Evolutionary conservation across 495 filamentous ascomycete genomes (phyloP).

Genomic region (Friedmanniomyces endolithicus): DNA sequence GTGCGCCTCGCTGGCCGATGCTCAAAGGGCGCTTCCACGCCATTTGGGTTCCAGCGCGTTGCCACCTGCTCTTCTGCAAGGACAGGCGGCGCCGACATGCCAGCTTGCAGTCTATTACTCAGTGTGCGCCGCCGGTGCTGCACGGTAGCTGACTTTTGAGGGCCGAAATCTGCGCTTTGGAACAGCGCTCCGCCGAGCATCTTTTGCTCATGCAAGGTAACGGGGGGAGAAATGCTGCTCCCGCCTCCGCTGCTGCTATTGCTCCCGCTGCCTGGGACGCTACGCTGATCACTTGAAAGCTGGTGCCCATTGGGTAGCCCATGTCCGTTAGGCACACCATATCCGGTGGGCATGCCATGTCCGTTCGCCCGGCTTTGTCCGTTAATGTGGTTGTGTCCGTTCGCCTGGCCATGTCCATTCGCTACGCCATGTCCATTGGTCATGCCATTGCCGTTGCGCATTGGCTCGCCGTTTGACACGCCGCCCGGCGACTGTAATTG

Average conservation of each 20-base stretch:
- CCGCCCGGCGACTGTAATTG: slow-evolving; percentile 18
- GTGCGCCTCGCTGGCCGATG: not conserved
- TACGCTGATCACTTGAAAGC: not conserved
- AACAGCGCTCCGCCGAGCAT: not conserved
- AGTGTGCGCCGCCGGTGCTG: not conserved
- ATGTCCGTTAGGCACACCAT: not conserved
- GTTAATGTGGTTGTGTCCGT: too few species aligned
- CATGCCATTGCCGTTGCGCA: not conserved
- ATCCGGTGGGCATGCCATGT: not conserved
- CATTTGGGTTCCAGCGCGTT: slow-evolving; percentile 7
- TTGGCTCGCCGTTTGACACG: slow-evolving; percentile 6
- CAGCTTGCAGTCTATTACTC: not conserved
- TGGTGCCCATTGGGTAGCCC: not conserved
- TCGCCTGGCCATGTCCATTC: slow-evolving; percentile 4
- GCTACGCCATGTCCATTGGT: not conserved
- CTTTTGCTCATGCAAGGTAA: not conserved
- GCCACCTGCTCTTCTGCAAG: slow-evolving; percentile 1
- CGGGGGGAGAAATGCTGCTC: not conserved
- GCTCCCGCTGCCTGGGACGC: not conserved
- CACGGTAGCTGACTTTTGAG: not conserved
- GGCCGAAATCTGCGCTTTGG: not conserved
- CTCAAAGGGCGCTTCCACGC: slow-evolving; percentile 2
- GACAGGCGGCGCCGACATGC: slow-evolving; percentile 2
- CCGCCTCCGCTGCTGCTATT: slow-evolving; percentile 8
- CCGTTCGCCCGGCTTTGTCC: too few species aligned